Evolutionary conservation across 1,139 yeast genomes (phyloP).

Genomic region (Pneumocystis carinii): DNA sequence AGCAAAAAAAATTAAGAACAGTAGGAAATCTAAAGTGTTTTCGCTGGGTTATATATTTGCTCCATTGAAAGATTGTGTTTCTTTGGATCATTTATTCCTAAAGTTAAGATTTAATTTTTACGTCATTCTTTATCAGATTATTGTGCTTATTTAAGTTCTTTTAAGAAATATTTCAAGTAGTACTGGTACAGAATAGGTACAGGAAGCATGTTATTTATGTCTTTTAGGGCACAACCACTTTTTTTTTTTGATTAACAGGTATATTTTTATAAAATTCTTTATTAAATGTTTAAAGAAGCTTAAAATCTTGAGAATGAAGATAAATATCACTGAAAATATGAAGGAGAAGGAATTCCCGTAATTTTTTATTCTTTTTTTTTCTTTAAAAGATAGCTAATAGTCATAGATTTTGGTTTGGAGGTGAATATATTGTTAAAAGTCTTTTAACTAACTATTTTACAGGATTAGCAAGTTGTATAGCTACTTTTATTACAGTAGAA

Average conservation of each 20-base stretch:
- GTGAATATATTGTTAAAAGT: conserved; percentile 19
- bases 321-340: not conserved
- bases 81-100: not conserved
- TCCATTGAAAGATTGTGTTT: not conserved
- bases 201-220: not conserved
- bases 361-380: conserved; percentile 2
- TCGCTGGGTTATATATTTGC: not conserved
- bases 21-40: not conserved
- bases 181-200: not conserved
- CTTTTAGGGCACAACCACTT: too few relatives aligned
- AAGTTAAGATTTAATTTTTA: not conserved
- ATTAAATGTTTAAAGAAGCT: not conserved
- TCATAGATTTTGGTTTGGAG: conserved; percentile 42
- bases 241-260: not conserved
- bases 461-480: conserved; percentile 27
- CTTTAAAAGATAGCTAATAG: not conserved
- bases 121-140: not conserved
- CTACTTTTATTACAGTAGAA: conserved; percentile 23
- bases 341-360: conserved; percentile 13
- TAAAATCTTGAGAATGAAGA: not conserved
- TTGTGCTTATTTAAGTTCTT: not conserved
- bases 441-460: not conserved
- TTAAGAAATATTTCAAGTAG: not conserved
- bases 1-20: not conserved
- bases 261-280: not conserved